Evolutionary conservation across 495 filamentous ascomycete genomes (phyloP).

Genomic region (Clavariopsis aquatica): DNA sequence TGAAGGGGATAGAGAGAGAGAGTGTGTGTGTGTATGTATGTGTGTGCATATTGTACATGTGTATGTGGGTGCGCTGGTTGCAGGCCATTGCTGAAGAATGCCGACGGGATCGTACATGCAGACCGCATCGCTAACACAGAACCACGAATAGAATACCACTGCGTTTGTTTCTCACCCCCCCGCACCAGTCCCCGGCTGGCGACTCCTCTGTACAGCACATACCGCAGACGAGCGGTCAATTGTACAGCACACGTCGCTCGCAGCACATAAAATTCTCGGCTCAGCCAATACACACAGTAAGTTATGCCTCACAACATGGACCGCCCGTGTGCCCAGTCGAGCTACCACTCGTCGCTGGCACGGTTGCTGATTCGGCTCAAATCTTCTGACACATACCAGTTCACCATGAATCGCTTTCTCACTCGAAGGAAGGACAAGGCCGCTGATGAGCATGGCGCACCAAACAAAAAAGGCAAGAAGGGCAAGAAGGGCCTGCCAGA

Average conservation of each 20-base stretch:
- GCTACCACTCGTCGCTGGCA: conserved; percentile 18
- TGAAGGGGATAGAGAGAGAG: not conserved
- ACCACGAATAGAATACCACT: conserved; percentile 17
- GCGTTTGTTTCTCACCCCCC: conserved; percentile 2
- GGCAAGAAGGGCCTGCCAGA: conserved; percentile 57
- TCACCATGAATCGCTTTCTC: conserved; percentile 48
- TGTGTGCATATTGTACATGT: no score
- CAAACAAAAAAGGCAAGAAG: conserved; percentile 50
- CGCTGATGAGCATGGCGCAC: conserved; percentile 23
- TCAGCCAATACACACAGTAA: conserved; percentile 10
- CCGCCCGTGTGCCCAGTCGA: conserved; percentile 2
- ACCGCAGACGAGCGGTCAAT: not conserved
- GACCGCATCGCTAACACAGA: conserved; percentile 21
- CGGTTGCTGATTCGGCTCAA: conserved; percentile 17
- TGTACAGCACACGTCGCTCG: not conserved
- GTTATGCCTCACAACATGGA: conserved; percentile 22
- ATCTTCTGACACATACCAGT: conserved; percentile 42
- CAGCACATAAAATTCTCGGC: not conserved
- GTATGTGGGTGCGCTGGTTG: conserved; percentile 2
- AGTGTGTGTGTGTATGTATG: no score
- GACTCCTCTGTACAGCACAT: conserved; percentile 6
- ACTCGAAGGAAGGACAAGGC: conserved; percentile 42
- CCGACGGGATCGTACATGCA: conserved; percentile 15
- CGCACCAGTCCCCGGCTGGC: not conserved
- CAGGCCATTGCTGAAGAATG: not conserved